Evolutionary conservation across 2,329 filamentous ascomycete genomes (phyloP).

Genomic region (Chalaropsis ovoidea): DNA sequence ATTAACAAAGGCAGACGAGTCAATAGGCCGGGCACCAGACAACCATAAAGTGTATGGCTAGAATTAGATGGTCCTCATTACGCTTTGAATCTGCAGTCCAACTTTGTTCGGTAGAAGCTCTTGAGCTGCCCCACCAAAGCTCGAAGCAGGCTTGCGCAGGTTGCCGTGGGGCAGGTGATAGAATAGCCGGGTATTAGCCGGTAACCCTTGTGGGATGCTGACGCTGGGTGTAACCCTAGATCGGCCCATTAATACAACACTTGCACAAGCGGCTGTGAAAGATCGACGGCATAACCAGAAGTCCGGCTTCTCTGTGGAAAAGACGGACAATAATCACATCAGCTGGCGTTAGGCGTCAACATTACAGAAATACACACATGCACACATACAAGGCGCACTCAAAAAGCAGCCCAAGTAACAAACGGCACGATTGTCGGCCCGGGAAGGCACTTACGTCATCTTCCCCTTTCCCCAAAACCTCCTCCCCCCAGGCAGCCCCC

Average conservation of each 20-base stretch:
- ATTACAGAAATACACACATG: too few species aligned
- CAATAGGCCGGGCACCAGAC: background rate
- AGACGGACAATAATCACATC: too few species aligned
- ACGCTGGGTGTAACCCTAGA: background rate
- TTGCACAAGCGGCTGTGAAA: background rate
- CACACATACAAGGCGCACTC: too few species aligned
- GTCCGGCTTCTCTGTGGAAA: too few species aligned
- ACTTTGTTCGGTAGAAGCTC: background rate
- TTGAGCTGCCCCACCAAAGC: slow-evolving; percentile 15
- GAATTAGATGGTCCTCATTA: background rate
- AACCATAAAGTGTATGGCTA: background rate
- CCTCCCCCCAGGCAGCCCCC: background rate
- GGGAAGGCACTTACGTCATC: slow-evolving; percentile 9
- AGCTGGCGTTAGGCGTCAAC: too few species aligned
- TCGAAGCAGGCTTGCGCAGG: background rate
- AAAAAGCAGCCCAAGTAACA: background rate
- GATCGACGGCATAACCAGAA: background rate
- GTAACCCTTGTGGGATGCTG: background rate
- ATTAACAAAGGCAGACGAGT: background rate
- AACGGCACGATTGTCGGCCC: background rate
- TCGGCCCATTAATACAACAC: background rate
- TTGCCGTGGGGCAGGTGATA: background rate
- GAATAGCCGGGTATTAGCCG: background rate
- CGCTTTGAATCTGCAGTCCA: too few species aligned
- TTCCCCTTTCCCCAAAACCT: slow-evolving; percentile 8